These are phyloP conservation scores for Colletotrichum costaricense DNA, from an alignment of 2,329 filamentous ascomycete genomes.

Conservation along the genomic window DNA sequence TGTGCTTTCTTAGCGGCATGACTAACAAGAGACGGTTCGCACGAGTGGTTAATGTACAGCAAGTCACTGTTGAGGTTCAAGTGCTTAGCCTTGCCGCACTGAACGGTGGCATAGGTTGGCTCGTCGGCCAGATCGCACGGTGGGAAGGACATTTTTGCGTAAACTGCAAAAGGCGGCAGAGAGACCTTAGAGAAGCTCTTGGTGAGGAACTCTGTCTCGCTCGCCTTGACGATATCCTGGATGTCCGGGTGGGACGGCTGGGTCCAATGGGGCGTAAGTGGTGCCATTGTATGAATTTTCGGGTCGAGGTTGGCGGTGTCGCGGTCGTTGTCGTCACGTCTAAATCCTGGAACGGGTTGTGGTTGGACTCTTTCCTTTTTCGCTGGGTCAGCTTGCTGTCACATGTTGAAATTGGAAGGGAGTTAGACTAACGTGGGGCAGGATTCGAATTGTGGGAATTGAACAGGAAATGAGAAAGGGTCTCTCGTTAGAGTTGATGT, in stretches of 20 bases:
- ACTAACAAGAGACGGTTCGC: constrained; percentile 73
- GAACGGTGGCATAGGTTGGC: constrained; percentile 73
- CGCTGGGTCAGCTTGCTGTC: constrained; percentile 20
- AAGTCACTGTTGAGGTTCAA: constrained; percentile 74
- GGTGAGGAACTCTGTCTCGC: constrained; percentile 66
- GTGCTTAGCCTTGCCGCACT: constrained; percentile 66
- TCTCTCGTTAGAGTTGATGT: background rate
- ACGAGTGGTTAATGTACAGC: constrained; percentile 76
- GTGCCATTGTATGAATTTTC: constrained; percentile 56
- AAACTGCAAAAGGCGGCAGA: constrained; percentile 72
- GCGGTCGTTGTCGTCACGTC: constrained; percentile 6
- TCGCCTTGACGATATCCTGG: constrained; percentile 65
- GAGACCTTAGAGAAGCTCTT: constrained; percentile 68
- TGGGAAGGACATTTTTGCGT: constrained; percentile 74
- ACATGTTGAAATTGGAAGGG: constrained; percentile 14
- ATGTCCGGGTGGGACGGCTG: constrained; percentile 70
- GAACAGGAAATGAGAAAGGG: background rate
- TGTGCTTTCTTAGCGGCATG: background rate
- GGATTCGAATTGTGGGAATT: constrained; percentile 2
- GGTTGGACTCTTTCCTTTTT: constrained; percentile 17
- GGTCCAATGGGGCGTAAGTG: constrained; percentile 67
- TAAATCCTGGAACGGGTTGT: constrained; percentile 1
- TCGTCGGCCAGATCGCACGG: constrained; percentile 66
- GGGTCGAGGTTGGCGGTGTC: background rate
- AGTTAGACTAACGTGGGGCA: constrained; percentile 15